Evolutionary conservation across 495 filamentous ascomycete genomes (phyloP), one percentile per base, ranked within the genome.

Genomic region (Talaromyces thailandensis): DNA sequence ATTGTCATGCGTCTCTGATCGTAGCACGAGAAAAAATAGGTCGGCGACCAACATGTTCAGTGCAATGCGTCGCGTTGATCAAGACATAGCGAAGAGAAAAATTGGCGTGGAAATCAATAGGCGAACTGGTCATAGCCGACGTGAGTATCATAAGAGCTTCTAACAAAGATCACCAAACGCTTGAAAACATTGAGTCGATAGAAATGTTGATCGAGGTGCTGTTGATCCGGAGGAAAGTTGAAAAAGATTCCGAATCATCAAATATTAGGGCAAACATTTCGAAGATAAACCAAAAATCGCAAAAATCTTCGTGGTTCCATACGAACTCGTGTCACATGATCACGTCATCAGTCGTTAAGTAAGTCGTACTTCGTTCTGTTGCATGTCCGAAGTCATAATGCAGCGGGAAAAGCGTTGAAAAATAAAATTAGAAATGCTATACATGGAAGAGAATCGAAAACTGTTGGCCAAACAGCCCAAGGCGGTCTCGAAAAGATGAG

Each of bases 301-400:
- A 31, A 45, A 51, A 48, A 61, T 61, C 26, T 61, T 61, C 59
- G 25, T 61, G 59, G n/a, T 61, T 61, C 59, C 40, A 52, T 61
- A 52, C n/a, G 59, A 61, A 61, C 59, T 61, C 59, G 29, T 61
- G 59, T 50, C 59, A 61, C 59, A 61, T 61, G 59, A 61, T 61
- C 59, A 61, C 43, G 43, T 61, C 58, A 21, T 60, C 59, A 61
- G 43, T 61, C 59, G 59, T 61, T 35, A 52, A 51, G 18, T 32
- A 48, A 52, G 43, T 61, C 59, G 59, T 51, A 48, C 59, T 61
- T 61, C 59, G 59, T 61, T 51, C 59, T 52, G 59, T 61, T 50
- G n/a, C 59, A 52, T 51, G 16, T 61, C 59, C 59, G 59, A 61
- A 61, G 59, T 48, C 26, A 52, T 48, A 51, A 61, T 61, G 59